Evolutionary conservation across 139 green algal species (phyloP).

Genomic region (Coelastrella sp.): DNA sequence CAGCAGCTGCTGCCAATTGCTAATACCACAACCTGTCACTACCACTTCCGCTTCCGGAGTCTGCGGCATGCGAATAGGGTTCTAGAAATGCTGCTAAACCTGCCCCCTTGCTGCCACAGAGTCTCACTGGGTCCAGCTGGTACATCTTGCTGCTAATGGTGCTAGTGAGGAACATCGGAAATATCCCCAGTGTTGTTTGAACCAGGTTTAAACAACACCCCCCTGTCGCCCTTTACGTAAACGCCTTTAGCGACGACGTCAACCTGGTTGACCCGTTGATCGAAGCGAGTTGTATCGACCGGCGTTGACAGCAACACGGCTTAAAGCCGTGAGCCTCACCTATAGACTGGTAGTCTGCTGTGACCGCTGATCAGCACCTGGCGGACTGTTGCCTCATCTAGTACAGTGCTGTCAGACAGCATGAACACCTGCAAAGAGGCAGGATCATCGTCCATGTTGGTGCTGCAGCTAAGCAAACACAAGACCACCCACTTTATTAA

Average conservation of each 20-base stretch:
- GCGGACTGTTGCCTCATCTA: constrained; percentile 64
- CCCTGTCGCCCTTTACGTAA: background rate
- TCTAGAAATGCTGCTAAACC: too few species aligned
- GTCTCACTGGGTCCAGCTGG: background rate
- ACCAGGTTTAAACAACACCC: background rate
- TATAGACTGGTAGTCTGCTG: constrained; percentile 76
- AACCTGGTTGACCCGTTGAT: background rate
- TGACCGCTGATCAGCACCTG: constrained; percentile 73
- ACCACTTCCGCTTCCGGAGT: too few species aligned
- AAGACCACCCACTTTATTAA: too few species aligned
- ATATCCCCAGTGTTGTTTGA: background rate
- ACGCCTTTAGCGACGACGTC: background rate
- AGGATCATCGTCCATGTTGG: too few species aligned
- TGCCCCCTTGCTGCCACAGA: too few species aligned
- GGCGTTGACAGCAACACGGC: too few species aligned
- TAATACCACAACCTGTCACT: too few species aligned
- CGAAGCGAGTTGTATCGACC: too few species aligned
- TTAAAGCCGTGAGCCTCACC: background rate
- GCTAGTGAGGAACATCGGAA: background rate
- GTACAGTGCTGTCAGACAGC: constrained; percentile 65
- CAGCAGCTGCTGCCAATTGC: background rate
- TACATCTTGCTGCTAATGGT: background rate
- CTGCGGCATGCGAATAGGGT: too few species aligned
- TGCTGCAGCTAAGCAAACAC: too few species aligned
- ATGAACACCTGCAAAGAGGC: constrained; percentile 79